phyloP scores from a whole-genome alignment of 2,329 filamentous ascomycete species.

The Neopestalotiopsis clavispora region DNA sequence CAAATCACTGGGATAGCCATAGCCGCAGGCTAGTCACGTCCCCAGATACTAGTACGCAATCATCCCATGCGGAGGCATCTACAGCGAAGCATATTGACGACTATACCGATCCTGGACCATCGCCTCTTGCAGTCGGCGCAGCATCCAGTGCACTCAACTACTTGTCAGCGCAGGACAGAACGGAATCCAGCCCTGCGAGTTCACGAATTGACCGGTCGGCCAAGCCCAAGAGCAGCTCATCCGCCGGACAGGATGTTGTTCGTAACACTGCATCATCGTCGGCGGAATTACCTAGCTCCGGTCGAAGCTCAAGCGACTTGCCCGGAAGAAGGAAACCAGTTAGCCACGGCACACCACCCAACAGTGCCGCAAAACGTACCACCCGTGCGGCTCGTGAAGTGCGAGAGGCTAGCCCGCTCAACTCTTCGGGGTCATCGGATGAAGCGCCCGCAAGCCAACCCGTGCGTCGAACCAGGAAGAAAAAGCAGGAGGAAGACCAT shows the following conservation, averaged over 20 bases:
- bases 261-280: conserved; percentile 3
- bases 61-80: conserved; percentile 32
- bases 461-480: conserved; percentile 8
- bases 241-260: conserved; percentile 24
- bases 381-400: conserved; percentile 20
- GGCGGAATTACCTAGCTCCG: conserved; percentile 10
- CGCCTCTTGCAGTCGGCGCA: conserved; percentile 58
- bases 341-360: conserved; percentile 22
- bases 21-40: conserved; percentile 54
- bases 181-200: conserved; percentile 24
- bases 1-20: conserved; percentile 59
- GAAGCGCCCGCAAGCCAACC: background rate
- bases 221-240: conserved; percentile 23
- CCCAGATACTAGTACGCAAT: conserved; percentile 35
- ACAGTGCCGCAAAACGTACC: conserved; percentile 30
- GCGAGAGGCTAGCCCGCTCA: background rate
- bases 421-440: conserved; percentile 15
- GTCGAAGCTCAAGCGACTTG: conserved; percentile 23
- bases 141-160: conserved; percentile 59
- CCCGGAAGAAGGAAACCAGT: conserved; percentile 26
- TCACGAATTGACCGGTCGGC: conserved; percentile 23
- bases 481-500: conserved; percentile 37
- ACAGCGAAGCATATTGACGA: conserved; percentile 45
- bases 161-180: conserved; percentile 34
- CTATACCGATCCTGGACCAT: conserved; percentile 40